phyloP scores from a whole-genome alignment of 768 basidiomycete genomes.

The Chiua virens region DNA sequence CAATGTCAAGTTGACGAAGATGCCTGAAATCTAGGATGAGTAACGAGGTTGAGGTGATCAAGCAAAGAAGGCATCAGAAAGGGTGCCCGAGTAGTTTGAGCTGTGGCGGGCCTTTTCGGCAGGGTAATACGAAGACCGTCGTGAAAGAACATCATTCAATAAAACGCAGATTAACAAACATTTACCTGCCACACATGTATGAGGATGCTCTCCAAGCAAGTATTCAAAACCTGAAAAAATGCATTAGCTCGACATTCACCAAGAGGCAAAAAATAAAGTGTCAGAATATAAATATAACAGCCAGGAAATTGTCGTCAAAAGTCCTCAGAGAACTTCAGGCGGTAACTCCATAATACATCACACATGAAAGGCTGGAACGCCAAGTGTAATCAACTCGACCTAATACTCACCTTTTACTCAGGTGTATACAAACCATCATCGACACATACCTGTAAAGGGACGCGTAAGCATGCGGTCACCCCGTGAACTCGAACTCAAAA shows the following conservation, averaged over 20 bases:
- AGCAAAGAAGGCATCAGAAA: conserved; percentile 48
- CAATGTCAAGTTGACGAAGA: neutral
- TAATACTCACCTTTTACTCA: conserved; percentile 5
- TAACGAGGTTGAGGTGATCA: neutral
- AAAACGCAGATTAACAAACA: neutral
- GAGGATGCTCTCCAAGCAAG: neutral
- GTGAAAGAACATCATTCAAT: conserved; percentile 42
- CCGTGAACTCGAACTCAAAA: neutral
- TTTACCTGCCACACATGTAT: conserved; percentile 7
- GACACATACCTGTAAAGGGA: conserved; percentile 2
- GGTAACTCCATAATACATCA: conserved; percentile 72
- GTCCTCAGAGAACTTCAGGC: conserved; percentile 58
- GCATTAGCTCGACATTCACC: neutral
- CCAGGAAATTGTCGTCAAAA: conserved; percentile 73
- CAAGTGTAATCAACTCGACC: neutral
- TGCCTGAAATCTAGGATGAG: neutral
- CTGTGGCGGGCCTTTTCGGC: conserved; percentile 95
- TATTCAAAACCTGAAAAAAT: neutral
- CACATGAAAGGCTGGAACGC: neutral
- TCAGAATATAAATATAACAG: conserved; percentile 73
- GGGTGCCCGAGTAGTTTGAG: conserved; percentile 81
- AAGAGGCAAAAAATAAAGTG: conserved; percentile 5
- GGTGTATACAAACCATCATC: neutral
- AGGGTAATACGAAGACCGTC: conserved; percentile 88
- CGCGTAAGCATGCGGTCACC: neutral